A percentile compares a stretch with the other conserved stretches of the same genome.
These are phyloP conservation scores for Entomophthora muscae DNA, from an alignment of 371 early-diverging fungal genomes.

Conservation along the genomic window DNA sequence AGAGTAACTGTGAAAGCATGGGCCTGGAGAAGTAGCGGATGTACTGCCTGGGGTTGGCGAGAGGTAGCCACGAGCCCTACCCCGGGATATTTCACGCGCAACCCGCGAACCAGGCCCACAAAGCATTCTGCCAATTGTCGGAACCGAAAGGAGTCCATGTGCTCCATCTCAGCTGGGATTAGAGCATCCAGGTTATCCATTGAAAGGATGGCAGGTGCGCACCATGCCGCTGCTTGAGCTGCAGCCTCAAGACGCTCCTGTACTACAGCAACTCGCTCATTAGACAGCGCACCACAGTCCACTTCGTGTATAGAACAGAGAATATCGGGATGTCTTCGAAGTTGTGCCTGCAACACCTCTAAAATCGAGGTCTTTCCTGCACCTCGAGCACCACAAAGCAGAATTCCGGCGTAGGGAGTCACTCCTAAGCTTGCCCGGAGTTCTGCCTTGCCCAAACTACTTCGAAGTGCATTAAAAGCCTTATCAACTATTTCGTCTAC, in stretches of 20 bases:
- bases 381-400: constrained; percentile 71
- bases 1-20: constrained; percentile 49
- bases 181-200: constrained; percentile 96
- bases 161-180: constrained; percentile 66
- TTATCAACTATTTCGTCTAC: neutral
- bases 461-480: neutral
- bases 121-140: constrained; percentile 53
- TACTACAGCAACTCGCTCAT: constrained; percentile 38
- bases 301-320: constrained; percentile 26
- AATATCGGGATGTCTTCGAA: constrained; percentile 12
- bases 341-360: constrained; percentile 15
- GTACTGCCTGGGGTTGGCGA: constrained; percentile 44
- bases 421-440: neutral
- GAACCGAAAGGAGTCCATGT: constrained; percentile 46
- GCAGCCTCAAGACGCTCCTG: constrained; percentile 38
- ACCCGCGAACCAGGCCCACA: constrained; percentile 21
- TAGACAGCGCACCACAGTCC: constrained; percentile 41
- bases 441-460: neutral
- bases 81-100: constrained; percentile 22
- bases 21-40: constrained; percentile 34
- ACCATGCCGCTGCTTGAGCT: constrained; percentile 51
- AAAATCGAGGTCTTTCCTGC: constrained; percentile 65
- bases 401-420: constrained; percentile 25
- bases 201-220: constrained; percentile 69
- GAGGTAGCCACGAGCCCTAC: constrained; percentile 49